Conservation (phyloP, 768 basidiomycete species). For the Zangia roseola region DNA sequence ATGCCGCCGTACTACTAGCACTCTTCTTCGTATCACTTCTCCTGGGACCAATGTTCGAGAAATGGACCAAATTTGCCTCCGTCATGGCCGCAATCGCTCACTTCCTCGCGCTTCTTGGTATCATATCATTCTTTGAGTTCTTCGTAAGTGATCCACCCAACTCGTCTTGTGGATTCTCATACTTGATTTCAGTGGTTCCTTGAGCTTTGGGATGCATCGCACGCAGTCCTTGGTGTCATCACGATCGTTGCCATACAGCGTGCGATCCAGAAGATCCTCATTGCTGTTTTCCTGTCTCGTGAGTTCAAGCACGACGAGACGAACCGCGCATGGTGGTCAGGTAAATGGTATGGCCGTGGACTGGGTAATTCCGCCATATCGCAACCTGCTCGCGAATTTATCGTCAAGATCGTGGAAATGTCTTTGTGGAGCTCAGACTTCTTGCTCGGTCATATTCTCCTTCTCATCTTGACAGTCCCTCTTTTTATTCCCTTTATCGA, state of each 20-base stretch:
- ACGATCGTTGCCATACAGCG: conserved; percentile 89
- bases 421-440: conserved; percentile 96
- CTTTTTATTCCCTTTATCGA: conserved; percentile 86
- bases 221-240: conserved; percentile 91
- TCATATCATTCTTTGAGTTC: conserved; percentile 93
- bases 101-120: conserved; percentile 73
- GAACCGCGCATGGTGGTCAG: conserved; percentile 99
- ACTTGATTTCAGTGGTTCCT: conserved; percentile 75
- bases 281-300: conserved; percentile 90
- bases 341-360: conserved; percentile 95
- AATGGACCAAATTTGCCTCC: conserved; percentile 85
- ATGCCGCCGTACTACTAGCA: conserved; percentile 79
- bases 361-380: conserved; percentile 90
- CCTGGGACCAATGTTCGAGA: conserved; percentile 85
- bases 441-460: conserved; percentile 76
- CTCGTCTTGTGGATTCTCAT: conserved; percentile 33
- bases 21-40: conserved; percentile 93
- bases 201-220: conserved; percentile 95
- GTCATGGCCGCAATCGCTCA: conserved; percentile 94
- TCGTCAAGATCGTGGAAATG: conserved; percentile 99
- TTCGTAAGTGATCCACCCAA: conserved; percentile 57
- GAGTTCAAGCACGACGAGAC: conserved; percentile 99
- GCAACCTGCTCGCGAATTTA: conserved; percentile 94
- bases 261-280: conserved; percentile 90
- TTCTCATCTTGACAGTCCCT: conserved; percentile 85